Conservation (phyloP, 495 filamentous ascomycete genomes). For the Tuber umbilicatum region DNA sequence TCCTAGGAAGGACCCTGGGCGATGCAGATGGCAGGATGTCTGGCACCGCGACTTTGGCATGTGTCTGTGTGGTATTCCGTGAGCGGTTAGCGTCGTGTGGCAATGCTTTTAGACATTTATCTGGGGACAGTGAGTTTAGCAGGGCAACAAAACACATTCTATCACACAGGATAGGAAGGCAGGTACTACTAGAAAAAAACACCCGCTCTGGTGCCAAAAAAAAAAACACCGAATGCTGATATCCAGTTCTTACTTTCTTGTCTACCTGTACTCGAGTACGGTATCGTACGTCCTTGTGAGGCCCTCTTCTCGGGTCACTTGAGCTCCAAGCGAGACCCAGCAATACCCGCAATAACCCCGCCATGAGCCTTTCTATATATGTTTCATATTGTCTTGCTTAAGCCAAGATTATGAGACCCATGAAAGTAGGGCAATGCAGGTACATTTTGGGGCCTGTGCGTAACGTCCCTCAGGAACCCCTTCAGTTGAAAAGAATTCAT, state of each 20-base stretch:
- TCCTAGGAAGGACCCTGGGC: not conserved
- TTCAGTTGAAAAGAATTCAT: not conserved
- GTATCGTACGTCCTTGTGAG: not conserved
- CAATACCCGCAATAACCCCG: not conserved
- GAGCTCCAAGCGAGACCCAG: not conserved
- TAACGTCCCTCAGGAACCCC: constrained; percentile 6
- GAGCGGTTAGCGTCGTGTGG: not conserved
- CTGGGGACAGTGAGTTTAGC: not conserved
- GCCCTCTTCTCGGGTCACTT: not conserved
- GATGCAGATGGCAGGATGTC: not conserved
- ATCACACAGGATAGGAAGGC: not conserved
- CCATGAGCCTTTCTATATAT: not conserved
- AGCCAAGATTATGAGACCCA: constrained; percentile 7
- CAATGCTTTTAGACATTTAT: not conserved
- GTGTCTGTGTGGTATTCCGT: not conserved
- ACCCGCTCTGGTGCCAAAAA: not conserved
- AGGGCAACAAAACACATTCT: not conserved
- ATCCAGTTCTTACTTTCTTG: not conserved
- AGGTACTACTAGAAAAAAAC: not conserved
- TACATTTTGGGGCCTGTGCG: constrained; percentile 34
- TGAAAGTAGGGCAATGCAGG: constrained; percentile 16
- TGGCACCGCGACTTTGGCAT: not conserved
- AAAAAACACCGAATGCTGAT: not conserved
- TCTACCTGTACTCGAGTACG: not conserved
- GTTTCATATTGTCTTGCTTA: constrained; percentile 13